These are phyloP conservation scores for Durio zibethinus DNA, from an alignment of 345 rosid genomes.

Conservation along the genomic window DNA sequence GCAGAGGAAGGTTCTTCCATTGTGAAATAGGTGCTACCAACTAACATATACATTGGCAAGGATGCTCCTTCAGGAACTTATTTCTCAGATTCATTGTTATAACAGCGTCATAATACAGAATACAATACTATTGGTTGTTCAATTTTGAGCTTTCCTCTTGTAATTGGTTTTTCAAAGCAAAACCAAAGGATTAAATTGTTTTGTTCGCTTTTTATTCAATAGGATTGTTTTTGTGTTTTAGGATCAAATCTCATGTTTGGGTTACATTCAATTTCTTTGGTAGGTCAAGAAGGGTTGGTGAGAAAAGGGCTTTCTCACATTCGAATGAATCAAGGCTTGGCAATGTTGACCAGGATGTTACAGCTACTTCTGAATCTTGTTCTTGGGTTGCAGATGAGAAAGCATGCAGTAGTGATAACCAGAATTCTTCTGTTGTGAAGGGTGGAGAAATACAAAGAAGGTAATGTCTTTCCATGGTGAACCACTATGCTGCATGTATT, in stretches of 20 bases:
- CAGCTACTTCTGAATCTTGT: slow-evolving; percentile 63
- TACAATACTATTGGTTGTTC: neutral
- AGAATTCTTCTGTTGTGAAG: slow-evolving; percentile 40
- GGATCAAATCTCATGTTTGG: neutral
- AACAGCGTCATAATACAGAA: neutral
- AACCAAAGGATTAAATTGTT: neutral
- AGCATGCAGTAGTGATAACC: slow-evolving; percentile 64
- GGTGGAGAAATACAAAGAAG: slow-evolving; percentile 46
- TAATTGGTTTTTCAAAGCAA: slow-evolving; percentile 7
- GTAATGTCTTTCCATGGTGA: slow-evolving; percentile 32
- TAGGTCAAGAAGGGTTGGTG: slow-evolving; percentile 46
- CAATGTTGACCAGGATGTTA: slow-evolving; percentile 44
- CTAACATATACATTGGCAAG: neutral
- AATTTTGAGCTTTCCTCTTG: neutral
- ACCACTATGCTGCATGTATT: neutral
- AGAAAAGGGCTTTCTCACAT: slow-evolving; percentile 30
- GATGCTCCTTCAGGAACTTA: neutral
- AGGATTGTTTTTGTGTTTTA: neutral
- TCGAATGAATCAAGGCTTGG: slow-evolving; percentile 39
- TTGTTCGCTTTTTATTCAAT: slow-evolving; percentile 3
- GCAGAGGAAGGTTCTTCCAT: slow-evolving; percentile 9
- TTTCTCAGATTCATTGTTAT: neutral
- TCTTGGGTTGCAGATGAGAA: slow-evolving; percentile 70
- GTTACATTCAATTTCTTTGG: neutral
- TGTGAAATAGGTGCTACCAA: neutral